Evolutionary conservation across 371 early-diverging fungal genomes (phyloP).

Genomic region (Mucor piriformis): DNA sequence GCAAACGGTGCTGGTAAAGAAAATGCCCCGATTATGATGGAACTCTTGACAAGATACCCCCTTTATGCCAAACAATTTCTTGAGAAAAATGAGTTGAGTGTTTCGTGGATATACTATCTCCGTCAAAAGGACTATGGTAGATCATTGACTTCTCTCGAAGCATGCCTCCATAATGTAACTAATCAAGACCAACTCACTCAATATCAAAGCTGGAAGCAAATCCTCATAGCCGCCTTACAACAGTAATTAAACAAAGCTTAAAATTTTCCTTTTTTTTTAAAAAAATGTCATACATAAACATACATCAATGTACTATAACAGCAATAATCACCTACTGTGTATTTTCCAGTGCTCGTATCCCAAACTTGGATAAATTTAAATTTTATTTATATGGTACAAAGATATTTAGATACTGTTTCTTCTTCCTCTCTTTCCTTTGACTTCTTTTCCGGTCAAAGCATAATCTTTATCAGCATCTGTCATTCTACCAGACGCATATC

Average conservation of each 20-base stretch:
- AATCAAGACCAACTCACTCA: no score
- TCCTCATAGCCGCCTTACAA: no score
- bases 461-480: slow-evolving; percentile 28
- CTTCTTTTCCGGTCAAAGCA: slow-evolving; percentile 38
- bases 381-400: no score
- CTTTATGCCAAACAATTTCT: neutral
- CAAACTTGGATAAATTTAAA: no score
- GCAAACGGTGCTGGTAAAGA: neutral
- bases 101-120: slow-evolving; percentile 10
- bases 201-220: no score
- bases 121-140: slow-evolving; percentile 6
- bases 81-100: neutral
- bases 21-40: neutral
- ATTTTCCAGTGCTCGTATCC: no score
- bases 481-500: slow-evolving; percentile 55
- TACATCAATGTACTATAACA: no score
- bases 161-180: no score
- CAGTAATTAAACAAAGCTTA: no score
- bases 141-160: neutral
- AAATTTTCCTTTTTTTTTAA: no score
- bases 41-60: neutral
- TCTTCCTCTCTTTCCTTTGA: slow-evolving; percentile 49
- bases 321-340: no score
- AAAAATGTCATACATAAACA: no score
- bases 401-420: slow-evolving; percentile 44